Evolutionary conservation across 345 rosid genomes (phyloP).

Genomic region (Sisymbrium altissimum): DNA sequence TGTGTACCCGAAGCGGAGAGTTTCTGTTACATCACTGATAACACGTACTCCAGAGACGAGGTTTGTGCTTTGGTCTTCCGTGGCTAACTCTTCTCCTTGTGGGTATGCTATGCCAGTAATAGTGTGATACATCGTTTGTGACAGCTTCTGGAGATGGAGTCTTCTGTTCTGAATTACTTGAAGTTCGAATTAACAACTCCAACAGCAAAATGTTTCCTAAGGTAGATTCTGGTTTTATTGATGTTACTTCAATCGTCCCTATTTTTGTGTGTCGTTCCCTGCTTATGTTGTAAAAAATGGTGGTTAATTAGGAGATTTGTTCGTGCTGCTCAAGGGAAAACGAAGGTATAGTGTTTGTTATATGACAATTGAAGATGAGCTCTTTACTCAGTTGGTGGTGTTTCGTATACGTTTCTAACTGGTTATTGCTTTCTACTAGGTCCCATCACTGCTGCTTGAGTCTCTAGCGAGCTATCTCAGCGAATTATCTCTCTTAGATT

Average conservation of each 20-base stretch:
- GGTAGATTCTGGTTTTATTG: constrained; percentile 41
- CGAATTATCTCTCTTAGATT: constrained; percentile 79
- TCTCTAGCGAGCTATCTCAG: constrained; percentile 75
- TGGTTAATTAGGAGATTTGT: constrained; percentile 62
- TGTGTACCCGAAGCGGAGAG: constrained; percentile 92
- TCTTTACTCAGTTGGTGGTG: not conserved
- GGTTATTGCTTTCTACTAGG: constrained; percentile 34
- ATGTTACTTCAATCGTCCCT: not conserved
- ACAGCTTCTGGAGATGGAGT: constrained; percentile 94
- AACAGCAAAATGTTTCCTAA: constrained; percentile 78
- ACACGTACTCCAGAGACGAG: constrained; percentile 86
- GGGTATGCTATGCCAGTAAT: not conserved
- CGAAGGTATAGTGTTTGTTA: constrained; percentile 52
- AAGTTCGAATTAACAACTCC: constrained; percentile 93
- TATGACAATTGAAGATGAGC: not conserved
- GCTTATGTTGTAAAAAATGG: constrained; percentile 19
- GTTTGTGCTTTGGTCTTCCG: constrained; percentile 33
- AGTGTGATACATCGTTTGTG: not conserved
- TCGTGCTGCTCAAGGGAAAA: constrained; percentile 75
- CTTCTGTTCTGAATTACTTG: constrained; percentile 71
- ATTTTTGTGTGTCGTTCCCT: not conserved
- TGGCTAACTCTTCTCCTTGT: not conserved
- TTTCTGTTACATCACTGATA: constrained; percentile 92
- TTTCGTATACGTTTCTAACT: not conserved
- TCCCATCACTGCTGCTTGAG: constrained; percentile 66